Conservation (phyloP, 306 rosid genomes). For the Citrullus mucosospermus region DNA sequence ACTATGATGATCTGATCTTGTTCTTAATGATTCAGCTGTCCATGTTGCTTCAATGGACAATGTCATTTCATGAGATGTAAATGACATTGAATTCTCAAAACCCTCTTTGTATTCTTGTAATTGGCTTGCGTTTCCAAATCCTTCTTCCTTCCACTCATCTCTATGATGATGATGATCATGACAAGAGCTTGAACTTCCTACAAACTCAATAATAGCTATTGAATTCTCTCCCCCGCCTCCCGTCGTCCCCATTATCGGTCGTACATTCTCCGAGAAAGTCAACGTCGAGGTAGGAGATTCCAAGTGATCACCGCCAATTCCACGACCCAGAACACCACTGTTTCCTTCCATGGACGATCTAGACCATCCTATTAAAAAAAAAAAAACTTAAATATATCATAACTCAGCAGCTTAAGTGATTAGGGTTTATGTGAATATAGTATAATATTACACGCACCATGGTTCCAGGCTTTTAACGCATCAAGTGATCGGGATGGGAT, state of each 20-base stretch:
- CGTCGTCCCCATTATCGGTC: conserved; percentile 16
- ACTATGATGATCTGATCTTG: not conserved
- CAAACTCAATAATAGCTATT: conserved; percentile 56
- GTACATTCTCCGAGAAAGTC: conserved; percentile 49
- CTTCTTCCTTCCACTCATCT: conserved; percentile 36
- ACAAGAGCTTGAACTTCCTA: conserved; percentile 48
- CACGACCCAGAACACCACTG: conserved; percentile 7
- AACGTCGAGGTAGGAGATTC: conserved; percentile 85
- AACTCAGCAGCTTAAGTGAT: not conserved
- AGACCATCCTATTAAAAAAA: conserved; percentile 19
- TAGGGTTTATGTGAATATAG: not conserved
- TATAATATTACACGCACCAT: not conserved
- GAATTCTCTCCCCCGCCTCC: conserved; percentile 19
- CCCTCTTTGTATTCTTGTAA: conserved; percentile 28
- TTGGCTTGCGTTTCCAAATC: conserved; percentile 27
- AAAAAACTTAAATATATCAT: not conserved
- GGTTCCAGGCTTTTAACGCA: conserved; percentile 17
- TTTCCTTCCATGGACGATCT: conserved; percentile 18
- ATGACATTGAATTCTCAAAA: conserved; percentile 31
- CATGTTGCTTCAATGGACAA: conserved; percentile 50
- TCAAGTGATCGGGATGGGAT: conserved; percentile 5
- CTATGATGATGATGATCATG: not conserved
- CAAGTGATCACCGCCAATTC: conserved; percentile 23
- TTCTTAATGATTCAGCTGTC: conserved; percentile 29
- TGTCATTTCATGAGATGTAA: conserved; percentile 39